A percentile compares a stretch with the other conserved stretches of the same genome.
phyloP scores from a whole-genome alignment of 208 protist genomes.

The Vickermania ingenoplastis region DNA sequence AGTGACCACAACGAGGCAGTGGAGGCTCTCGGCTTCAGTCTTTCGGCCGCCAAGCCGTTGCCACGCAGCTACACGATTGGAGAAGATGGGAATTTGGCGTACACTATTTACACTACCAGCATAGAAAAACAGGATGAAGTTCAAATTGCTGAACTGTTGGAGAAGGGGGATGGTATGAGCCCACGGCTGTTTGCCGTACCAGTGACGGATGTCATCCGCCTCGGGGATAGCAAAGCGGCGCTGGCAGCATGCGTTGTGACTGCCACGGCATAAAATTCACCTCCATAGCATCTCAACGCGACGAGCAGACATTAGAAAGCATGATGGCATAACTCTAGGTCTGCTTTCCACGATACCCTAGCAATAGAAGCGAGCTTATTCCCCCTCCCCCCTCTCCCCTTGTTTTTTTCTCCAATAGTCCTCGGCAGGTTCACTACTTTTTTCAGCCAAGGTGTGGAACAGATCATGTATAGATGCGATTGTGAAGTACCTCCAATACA shows the following conservation, averaged over 20 bases:
- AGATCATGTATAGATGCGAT: too few species aligned
- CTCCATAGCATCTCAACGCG: too few species aligned
- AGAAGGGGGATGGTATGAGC: not conserved
- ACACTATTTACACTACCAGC: constrained; percentile 27
- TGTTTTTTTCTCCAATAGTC: too few species aligned
- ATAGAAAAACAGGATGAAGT: not conserved
- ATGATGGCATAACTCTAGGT: too few species aligned
- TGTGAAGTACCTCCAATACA: too few species aligned
- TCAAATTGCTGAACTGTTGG: constrained; percentile 1
- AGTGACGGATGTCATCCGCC: not conserved
- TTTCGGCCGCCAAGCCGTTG: constrained; percentile 10
- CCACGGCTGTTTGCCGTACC: not conserved
- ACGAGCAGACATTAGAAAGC: too few species aligned
- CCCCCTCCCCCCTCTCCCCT: too few species aligned
- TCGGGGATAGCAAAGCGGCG: not conserved
- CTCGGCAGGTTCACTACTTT: too few species aligned
- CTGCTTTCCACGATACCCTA: too few species aligned
- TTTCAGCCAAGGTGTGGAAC: too few species aligned
- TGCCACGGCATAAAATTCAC: not conserved
- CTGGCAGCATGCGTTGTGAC: not conserved
- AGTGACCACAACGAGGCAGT: constrained; percentile 18
- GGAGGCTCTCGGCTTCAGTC: constrained; percentile 16
- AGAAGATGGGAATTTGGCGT: constrained; percentile 37
- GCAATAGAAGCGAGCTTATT: too few species aligned
- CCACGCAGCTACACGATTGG: constrained; percentile 37